phyloP scores from a whole-genome alignment of 2,329 filamentous ascomycete genomes.

The Rasamsonia emersonii region DNA sequence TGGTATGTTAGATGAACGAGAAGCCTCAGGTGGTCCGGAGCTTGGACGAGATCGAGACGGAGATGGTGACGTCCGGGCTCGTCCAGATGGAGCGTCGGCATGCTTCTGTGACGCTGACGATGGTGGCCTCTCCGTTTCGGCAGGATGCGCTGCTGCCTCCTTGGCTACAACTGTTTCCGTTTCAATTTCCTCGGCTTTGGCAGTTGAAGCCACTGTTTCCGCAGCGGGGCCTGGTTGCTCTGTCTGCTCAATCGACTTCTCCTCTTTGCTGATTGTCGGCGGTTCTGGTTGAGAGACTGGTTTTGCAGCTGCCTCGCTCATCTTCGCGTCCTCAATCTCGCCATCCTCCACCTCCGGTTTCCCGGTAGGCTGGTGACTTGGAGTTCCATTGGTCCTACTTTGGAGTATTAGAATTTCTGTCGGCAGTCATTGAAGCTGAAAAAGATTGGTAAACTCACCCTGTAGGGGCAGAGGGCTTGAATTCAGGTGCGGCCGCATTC shows the following conservation, averaged over 20 bases:
- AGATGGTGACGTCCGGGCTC: constrained; percentile 12
- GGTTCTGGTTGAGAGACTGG: neutral
- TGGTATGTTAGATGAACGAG: constrained; percentile 23
- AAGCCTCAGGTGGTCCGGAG: constrained; percentile 20
- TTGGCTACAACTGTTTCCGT: neutral
- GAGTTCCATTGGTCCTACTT: constrained; percentile 20
- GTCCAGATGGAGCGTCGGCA: constrained; percentile 12
- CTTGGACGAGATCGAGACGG: constrained; percentile 17
- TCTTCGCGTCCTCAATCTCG: constrained; percentile 39
- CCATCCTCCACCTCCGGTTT: constrained; percentile 36
- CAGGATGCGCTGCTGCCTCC: neutral
- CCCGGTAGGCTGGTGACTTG: constrained; percentile 16
- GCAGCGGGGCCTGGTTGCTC: neutral
- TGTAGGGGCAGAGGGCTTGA: constrained; percentile 24
- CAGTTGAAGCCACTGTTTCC: neutral
- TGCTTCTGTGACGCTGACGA: constrained; percentile 7
- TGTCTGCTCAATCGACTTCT: too few species aligned
- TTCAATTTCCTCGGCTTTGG: neutral
- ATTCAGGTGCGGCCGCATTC: constrained; percentile 34
- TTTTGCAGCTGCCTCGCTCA: constrained; percentile 23
- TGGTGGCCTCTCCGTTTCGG: neutral
- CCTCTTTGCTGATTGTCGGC: too few species aligned
- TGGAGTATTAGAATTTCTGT: constrained; percentile 14
- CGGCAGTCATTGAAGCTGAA: neutral
- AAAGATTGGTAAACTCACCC: constrained; percentile 24